Conservation (phyloP, 1,284 basidiomycete genomes). For the Trametes hirsuta region DNA sequence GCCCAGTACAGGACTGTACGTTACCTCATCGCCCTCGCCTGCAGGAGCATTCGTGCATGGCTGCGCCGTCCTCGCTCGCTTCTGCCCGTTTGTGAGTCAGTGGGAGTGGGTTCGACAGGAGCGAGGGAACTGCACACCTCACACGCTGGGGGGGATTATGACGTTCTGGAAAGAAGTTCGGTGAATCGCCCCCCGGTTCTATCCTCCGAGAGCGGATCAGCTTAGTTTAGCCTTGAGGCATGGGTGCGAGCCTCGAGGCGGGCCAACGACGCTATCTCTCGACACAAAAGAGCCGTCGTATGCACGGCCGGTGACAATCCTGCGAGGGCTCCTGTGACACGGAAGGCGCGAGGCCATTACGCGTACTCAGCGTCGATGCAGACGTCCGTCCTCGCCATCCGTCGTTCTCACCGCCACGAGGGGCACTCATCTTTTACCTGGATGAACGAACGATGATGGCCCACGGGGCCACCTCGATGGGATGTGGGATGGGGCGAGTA, state of each 20-base stretch:
- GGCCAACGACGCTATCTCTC: not conserved
- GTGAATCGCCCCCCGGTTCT: conserved; percentile 1
- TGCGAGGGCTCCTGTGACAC: not conserved
- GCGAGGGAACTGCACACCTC: not conserved
- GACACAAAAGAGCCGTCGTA: not conserved
- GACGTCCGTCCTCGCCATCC: not conserved
- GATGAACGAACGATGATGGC: not conserved
- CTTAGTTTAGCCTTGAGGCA: conserved; percentile 17
- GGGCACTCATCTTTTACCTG: not conserved
- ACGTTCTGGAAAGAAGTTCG: not conserved
- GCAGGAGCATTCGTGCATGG: too few relatives aligned
- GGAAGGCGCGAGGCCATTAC: not conserved
- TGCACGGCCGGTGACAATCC: not conserved
- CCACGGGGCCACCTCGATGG: conserved; percentile 7
- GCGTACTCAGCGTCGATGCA: not conserved
- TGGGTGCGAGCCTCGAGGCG: conserved; percentile 17
- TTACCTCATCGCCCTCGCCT: too few relatives aligned
- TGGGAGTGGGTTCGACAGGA: not conserved
- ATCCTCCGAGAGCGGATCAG: conserved; percentile 11
- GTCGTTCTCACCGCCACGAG: conserved; percentile 10
- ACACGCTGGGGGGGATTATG: not conserved
- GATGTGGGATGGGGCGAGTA: not conserved
- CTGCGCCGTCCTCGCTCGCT: too few relatives aligned
- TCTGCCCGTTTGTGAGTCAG: too few relatives aligned
- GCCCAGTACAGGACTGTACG: too few relatives aligned